Evolutionary conservation across 768 basidiomycete genomes (phyloP).

Genomic region (Exidia glandulosa): DNA sequence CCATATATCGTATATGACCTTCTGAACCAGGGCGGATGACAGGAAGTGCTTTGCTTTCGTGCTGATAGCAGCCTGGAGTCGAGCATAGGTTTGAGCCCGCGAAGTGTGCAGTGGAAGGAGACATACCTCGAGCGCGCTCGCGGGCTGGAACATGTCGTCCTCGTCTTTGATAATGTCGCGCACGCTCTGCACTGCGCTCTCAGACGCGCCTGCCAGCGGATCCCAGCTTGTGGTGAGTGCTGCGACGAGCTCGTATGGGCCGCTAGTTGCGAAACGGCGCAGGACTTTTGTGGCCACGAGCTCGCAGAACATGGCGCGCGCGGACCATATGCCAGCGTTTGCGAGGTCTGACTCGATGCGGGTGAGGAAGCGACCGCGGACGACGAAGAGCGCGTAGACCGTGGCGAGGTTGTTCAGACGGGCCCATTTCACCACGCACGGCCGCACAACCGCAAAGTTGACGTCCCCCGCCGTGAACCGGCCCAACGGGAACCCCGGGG

Average conservation of each 20-base stretch:
- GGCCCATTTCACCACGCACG: constrained; percentile 69
- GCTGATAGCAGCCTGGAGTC: constrained; percentile 69
- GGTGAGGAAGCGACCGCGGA: constrained; percentile 65
- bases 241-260: constrained; percentile 37
- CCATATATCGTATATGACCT: constrained; percentile 80
- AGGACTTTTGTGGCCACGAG: constrained; percentile 83
- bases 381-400: constrained; percentile 68
- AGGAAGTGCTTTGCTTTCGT: constrained; percentile 79
- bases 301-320: constrained; percentile 74
- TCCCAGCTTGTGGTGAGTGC: constrained; percentile 78
- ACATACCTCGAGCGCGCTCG: constrained; percentile 80
- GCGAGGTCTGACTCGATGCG: constrained; percentile 63
- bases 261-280: constrained; percentile 54
- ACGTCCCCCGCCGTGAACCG: too few relatives aligned
- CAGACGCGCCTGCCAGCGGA: constrained; percentile 66
- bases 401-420: constrained; percentile 62
- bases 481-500: too few relatives aligned
- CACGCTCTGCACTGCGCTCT: constrained; percentile 56
- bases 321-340: constrained; percentile 58
- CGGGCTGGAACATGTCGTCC: constrained; percentile 49
- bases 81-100: not conserved
- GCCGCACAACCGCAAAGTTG: constrained; percentile 69
- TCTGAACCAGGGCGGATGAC: constrained; percentile 72
- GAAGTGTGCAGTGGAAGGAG: not conserved
- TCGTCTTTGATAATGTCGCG: constrained; percentile 47